A percentile compares a stretch with the other conserved stretches of the same genome.
These are phyloP conservation scores for Urostyla sp. DNA, from an alignment of 73 alveolate genomes.

Conservation along the genomic window DNA sequence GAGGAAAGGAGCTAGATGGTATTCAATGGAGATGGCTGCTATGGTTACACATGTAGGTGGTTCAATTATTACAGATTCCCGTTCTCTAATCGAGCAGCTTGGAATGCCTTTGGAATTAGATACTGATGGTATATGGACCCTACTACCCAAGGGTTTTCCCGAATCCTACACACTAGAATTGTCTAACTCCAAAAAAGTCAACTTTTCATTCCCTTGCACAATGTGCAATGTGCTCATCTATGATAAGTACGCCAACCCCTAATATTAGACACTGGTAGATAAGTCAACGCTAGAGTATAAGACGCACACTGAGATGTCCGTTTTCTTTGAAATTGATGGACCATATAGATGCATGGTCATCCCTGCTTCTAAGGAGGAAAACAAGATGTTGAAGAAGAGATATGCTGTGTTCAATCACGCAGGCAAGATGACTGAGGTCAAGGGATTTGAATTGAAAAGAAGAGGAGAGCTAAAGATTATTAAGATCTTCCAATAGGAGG, in stretches of 20 bases:
- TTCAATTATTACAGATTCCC: conserved; percentile 97
- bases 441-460: conserved; percentile 99
- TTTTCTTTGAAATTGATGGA: conserved; percentile 99
- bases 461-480: conserved; percentile 99
- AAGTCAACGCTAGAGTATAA: conserved; percentile 70
- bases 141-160: conserved; percentile 99
- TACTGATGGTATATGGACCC: conserved; percentile 99
- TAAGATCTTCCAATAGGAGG: conserved; percentile 98
- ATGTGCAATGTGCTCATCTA: conserved; percentile 95
- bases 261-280: conserved; percentile 87
- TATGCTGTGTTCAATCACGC: conserved; percentile 96
- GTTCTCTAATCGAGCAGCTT: conserved; percentile 93
- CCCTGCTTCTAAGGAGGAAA: conserved; percentile 98
- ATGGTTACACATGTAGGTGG: conserved; percentile 99
- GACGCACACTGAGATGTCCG: conserved; percentile 94
- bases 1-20: conserved; percentile 99
- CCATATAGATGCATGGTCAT: conserved; percentile 99
- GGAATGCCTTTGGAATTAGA: conserved; percentile 99
- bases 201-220: conserved; percentile 96
- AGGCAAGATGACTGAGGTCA: conserved; percentile 96
- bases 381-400: conserved; percentile 98
- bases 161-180: conserved; percentile 92
- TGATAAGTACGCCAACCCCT: conserved; percentile 96
- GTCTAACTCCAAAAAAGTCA: conserved; percentile 89
- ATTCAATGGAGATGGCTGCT: conserved; percentile 99